Percentiles rank a stretch among this genome's conserved stretches.
phyloP scores from a whole-genome alignment of 768 basidiomycete genomes.

The Tulasnella sp. region DNA sequence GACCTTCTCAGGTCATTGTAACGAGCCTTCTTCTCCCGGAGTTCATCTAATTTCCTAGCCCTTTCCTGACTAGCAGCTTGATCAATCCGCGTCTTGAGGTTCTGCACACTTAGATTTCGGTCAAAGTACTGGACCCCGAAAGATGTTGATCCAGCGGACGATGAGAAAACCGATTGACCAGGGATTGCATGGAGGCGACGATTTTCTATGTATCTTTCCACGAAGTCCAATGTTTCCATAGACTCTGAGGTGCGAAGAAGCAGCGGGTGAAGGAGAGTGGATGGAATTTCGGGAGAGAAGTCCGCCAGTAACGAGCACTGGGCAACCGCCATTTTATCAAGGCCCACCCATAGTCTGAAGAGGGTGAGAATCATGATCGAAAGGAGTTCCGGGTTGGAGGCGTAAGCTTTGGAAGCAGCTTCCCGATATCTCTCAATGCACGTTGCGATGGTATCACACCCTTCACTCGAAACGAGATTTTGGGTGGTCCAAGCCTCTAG shows the following conservation, averaged over 20 bases:
- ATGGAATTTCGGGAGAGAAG: slow-evolving; percentile 37
- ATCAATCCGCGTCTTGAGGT: slow-evolving; percentile 25
- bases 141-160: slow-evolving; percentile 12
- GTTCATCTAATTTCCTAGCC: slow-evolving; percentile 8
- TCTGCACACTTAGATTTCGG: slow-evolving; percentile 19
- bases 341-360: slow-evolving; percentile 37
- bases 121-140: slow-evolving; percentile 31
- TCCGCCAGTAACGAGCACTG: slow-evolving; percentile 30
- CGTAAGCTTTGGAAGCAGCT: not conserved
- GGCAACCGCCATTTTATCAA: slow-evolving; percentile 29
- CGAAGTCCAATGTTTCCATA: slow-evolving; percentile 23
- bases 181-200: slow-evolving; percentile 21
- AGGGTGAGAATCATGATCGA: slow-evolving; percentile 34
- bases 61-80: slow-evolving; percentile 20
- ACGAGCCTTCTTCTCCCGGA: slow-evolving; percentile 19
- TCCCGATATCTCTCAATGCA: not conserved
- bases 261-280: slow-evolving; percentile 30
- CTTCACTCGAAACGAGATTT: too few species aligned
- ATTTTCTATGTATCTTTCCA: slow-evolving; percentile 25
- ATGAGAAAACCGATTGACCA: slow-evolving; percentile 28
- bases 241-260: slow-evolving; percentile 27
- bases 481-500: too few species aligned
- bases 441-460: not conserved
- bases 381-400: slow-evolving; percentile 16
- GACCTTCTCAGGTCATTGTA: slow-evolving; percentile 25